Evolutionary conservation across 768 basidiomycete genomes (phyloP).

Genomic region (Leccinum rimulosum): DNA sequence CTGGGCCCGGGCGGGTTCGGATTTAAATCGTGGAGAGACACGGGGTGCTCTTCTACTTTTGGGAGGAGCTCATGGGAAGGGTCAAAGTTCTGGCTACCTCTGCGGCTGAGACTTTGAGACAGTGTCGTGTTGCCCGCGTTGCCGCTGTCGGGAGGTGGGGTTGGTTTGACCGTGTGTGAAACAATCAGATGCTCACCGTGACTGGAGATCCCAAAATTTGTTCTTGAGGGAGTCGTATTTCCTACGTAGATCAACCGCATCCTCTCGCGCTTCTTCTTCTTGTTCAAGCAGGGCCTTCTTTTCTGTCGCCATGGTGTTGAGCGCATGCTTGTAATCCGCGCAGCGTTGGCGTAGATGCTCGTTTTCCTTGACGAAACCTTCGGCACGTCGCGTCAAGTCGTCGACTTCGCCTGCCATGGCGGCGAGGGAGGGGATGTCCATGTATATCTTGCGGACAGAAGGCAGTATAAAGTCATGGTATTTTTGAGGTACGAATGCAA

Average conservation of each 20-base stretch:
- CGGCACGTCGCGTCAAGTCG: conserved; percentile 38
- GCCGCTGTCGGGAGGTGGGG: conserved; percentile 6
- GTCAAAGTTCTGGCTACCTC: conserved; percentile 13
- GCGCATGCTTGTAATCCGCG: conserved; percentile 37
- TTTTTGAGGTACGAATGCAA: conserved; percentile 50
- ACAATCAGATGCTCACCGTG: conserved; percentile 12
- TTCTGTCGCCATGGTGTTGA: conserved; percentile 32
- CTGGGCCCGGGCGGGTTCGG: conserved; percentile 12
- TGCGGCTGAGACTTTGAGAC: conserved; percentile 8
- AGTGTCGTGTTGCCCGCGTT: neutral
- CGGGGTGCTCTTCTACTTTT: conserved; percentile 20
- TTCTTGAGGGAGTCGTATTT: conserved; percentile 33
- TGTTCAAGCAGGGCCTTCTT: conserved; percentile 27
- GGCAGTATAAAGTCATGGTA: conserved; percentile 58
- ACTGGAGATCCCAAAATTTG: conserved; percentile 19
- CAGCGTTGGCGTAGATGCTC: conserved; percentile 43
- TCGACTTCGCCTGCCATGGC: conserved; percentile 33
- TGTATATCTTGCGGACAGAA: conserved; percentile 53
- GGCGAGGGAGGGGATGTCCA: conserved; percentile 39
- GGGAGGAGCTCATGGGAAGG: conserved; percentile 12
- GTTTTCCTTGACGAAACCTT: conserved; percentile 39
- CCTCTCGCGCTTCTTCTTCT: conserved; percentile 37
- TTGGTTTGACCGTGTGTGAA: neutral
- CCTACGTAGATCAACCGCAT: conserved; percentile 38
- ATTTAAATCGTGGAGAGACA: conserved; percentile 14